Base-by-base conservation (phyloP, 1,139 yeast species). In the Diutina mesorugosa region DNA sequence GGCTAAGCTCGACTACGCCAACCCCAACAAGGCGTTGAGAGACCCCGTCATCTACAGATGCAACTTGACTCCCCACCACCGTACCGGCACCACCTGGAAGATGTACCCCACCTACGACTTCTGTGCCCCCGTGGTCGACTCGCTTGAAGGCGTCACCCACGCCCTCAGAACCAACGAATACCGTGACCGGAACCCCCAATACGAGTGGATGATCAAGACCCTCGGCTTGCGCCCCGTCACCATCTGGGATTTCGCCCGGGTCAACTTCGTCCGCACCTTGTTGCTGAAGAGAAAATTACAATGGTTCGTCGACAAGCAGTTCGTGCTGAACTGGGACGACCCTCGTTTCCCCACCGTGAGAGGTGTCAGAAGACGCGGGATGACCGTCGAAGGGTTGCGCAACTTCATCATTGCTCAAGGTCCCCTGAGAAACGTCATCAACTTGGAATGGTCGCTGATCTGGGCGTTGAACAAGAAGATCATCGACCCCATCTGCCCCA, bases 301-400 rank as follows among this genome's bases (percentile, higher is more conserved):
- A 77, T 91, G 97, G 97, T 90, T 93, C 72, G 98, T 93, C 61
- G 97, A 93, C 77, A 86, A 89, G 70, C 76, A 81, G 48, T 79
- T 85, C 64, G 99, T 93, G 59, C 66, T 80, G 46, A 90, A 90
- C 74, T 93, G 99, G 99, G 97, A 91, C 68, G 99, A 93, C 73
- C 98, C 99, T 65, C 83, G 99, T 72, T 93, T 93, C 90, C 99
- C 99, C 63, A 93, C 99, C 55, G 96, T 91, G 51, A 85, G 97
- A 74, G 98, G 98, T 77, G 97, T 91, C 57, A 88, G 97, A 79
- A 85, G 98, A 80, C 87, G 99, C 78, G 99, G 99, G 78, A 93
- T 93, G 98, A 85, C 97, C 53, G 95, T 93, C 61, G 97, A 93
- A 75, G 98, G 97, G 63, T 83, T 93, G 71, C 84, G 93, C 72